Evolutionary conservation across 805 yeast species (phyloP).

Genomic region (Spathaspora girioi): DNA sequence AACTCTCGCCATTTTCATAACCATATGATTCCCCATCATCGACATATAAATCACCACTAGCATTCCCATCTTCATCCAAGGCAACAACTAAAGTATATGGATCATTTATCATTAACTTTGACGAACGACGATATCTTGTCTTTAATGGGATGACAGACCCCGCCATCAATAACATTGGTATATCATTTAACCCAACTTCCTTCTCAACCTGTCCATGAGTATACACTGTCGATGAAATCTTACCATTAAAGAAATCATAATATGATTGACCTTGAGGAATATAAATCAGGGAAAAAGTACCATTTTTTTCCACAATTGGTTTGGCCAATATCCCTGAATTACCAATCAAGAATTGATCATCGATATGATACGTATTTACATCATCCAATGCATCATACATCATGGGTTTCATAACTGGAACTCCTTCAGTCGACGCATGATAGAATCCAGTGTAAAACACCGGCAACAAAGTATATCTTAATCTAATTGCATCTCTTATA

Average conservation of each 20-base stretch:
- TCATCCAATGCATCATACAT: conserved; percentile 53
- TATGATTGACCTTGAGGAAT: conserved; percentile 55
- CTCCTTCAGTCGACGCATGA: conserved; percentile 55
- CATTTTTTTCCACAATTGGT: conserved; percentile 67
- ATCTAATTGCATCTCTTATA: conserved; percentile 65
- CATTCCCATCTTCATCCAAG: conserved; percentile 44
- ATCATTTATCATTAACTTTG: conserved; percentile 70
- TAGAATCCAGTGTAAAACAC: conserved; percentile 76
- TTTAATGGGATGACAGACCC: conserved; percentile 70
- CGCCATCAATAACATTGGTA: conserved; percentile 75
- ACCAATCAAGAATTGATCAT: conserved; percentile 82
- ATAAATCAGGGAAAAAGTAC: conserved; percentile 35
- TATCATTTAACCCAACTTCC: conserved; percentile 49
- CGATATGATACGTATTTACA: conserved; percentile 51
- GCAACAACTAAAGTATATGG: conserved; percentile 77
- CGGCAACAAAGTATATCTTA: conserved; percentile 78
- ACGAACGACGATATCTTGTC: conserved; percentile 75
- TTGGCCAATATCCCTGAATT: conserved; percentile 67
- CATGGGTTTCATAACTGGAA: conserved; percentile 70
- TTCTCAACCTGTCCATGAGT: conserved; percentile 31
- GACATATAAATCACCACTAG: conserved; percentile 60
- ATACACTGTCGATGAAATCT: conserved; percentile 3
- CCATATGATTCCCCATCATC: conserved; percentile 83
- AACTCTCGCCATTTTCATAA: conserved; percentile 47
- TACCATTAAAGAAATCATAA: conserved; percentile 49